These are phyloP conservation scores for Neurospora discreta DNA, from an alignment of 495 filamentous ascomycete species.

Conservation along the genomic window DNA sequence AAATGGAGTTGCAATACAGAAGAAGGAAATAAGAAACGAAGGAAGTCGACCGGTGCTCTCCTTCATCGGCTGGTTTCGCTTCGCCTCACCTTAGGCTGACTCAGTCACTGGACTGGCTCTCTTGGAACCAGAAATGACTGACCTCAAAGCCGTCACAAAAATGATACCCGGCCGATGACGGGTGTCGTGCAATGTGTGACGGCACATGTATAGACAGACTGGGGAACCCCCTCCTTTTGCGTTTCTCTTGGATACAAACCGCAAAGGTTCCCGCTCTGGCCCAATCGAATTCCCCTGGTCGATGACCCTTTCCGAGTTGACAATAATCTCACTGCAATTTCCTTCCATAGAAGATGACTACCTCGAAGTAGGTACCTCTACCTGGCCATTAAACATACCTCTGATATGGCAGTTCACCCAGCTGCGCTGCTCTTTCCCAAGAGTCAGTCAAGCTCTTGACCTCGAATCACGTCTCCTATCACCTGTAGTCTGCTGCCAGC, in stretches of 20 bases:
- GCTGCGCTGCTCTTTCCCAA: not conserved
- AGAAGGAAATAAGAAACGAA: not conserved
- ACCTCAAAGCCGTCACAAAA: constrained; percentile 5
- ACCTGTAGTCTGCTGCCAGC: not conserved
- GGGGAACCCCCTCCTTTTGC: not conserved
- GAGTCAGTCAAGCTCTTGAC: not conserved
- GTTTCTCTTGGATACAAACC: not conserved
- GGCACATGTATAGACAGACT: not conserved
- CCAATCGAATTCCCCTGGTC: not conserved
- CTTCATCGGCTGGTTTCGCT: not conserved
- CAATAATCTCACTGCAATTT: not conserved
- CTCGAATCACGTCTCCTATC: not conserved
- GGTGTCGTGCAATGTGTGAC: constrained; percentile 20
- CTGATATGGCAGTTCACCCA: not conserved
- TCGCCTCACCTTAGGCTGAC: not conserved
- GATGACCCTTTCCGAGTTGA: not conserved
- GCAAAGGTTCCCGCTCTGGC: not conserved
- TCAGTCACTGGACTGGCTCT: not conserved
- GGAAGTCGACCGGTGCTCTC: not conserved
- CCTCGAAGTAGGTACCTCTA: no score
- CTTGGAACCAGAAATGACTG: not conserved
- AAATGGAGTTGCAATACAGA: not conserved
- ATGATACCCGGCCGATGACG: constrained; percentile 13
- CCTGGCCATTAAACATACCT: no score
- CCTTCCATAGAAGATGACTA: not conserved